Percentiles rank a stretch among this genome's conserved stretches.
Conservation (phyloP, 2,329 filamentous ascomycete species). For the Paracoccidioides lutzii region DNA sequence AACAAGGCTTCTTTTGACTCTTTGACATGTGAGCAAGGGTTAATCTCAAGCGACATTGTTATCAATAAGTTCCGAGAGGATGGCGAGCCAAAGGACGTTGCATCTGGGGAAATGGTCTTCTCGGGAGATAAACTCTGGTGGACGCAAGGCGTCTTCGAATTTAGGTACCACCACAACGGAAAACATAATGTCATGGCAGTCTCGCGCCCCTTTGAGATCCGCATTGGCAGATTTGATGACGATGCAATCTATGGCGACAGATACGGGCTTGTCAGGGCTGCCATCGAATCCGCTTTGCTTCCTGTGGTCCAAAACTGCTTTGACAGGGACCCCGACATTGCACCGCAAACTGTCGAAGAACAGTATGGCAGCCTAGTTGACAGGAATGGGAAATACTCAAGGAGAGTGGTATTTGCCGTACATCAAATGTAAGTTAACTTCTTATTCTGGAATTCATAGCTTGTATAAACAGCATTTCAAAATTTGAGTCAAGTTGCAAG, state of each 20-base stretch:
- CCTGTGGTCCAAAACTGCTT: slow-evolving; percentile 84
- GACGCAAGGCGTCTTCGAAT: slow-evolving; percentile 92
- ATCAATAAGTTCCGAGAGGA: slow-evolving; percentile 34
- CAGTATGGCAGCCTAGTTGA: slow-evolving; percentile 76
- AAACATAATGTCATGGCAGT: slow-evolving; percentile 90
- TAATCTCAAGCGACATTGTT: slow-evolving; percentile 55
- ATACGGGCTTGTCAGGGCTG: slow-evolving; percentile 44
- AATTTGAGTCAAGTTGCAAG: not conserved
- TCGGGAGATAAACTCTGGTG: slow-evolving; percentile 91
- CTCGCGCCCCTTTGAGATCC: slow-evolving; percentile 83
- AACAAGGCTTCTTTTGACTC: slow-evolving; percentile 65
- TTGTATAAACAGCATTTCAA: not conserved
- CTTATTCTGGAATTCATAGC: not conserved
- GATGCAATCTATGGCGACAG: slow-evolving; percentile 50
- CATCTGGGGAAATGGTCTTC: slow-evolving; percentile 74
- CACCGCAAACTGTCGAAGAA: slow-evolving; percentile 66
- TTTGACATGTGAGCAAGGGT: slow-evolving; percentile 59
- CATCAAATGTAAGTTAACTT: slow-evolving; percentile 62
- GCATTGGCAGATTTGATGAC: slow-evolving; percentile 68
- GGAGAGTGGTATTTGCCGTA: slow-evolving; percentile 83
- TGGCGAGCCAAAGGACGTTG: slow-evolving; percentile 43
- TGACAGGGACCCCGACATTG: slow-evolving; percentile 81
- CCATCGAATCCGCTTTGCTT: slow-evolving; percentile 65
- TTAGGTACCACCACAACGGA: slow-evolving; percentile 90
- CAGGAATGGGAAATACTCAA: slow-evolving; percentile 76